Evolutionary conservation across 257 asterid species (phyloP).

Genomic region (Ilex asprella): DNA sequence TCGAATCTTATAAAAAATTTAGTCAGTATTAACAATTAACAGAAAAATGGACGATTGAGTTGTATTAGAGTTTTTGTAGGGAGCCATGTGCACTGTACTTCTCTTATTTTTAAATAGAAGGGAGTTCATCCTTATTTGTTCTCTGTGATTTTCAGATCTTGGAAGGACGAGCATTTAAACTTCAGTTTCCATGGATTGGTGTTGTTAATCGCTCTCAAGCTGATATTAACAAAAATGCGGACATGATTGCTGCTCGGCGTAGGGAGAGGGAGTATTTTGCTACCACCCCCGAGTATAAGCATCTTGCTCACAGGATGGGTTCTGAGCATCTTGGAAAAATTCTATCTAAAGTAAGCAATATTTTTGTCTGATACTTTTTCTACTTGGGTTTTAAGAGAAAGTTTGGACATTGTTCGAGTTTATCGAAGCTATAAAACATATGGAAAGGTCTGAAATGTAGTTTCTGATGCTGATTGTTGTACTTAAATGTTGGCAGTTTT

Average conservation of each 20-base stretch:
- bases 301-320: constrained; percentile 65
- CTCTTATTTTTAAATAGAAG: not conserved
- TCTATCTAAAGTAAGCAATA: constrained; percentile 47
- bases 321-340: constrained; percentile 80
- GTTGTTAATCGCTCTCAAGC: constrained; percentile 84
- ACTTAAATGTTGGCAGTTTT: not conserved
- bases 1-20: no score
- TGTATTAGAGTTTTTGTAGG: no score
- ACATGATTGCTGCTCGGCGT: constrained; percentile 82
- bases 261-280: constrained; percentile 66
- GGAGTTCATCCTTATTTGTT: constrained; percentile 4
- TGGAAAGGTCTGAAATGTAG: not conserved
- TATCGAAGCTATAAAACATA: not conserved
- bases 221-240: constrained; percentile 68
- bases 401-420: not conserved
- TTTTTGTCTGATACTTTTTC: not conserved
- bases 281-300: constrained; percentile 53
- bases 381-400: not conserved
- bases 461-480: constrained; percentile 1
- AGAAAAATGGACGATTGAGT: no score
- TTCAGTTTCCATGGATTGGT: constrained; percentile 89
- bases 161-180: constrained; percentile 68
- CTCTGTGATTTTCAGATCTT: constrained; percentile 37
- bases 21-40: no score
- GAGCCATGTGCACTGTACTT: no score